Conservation (phyloP, 2,329 filamentous ascomycete species). For the Lasiodiplodia hormozganensis region DNA sequence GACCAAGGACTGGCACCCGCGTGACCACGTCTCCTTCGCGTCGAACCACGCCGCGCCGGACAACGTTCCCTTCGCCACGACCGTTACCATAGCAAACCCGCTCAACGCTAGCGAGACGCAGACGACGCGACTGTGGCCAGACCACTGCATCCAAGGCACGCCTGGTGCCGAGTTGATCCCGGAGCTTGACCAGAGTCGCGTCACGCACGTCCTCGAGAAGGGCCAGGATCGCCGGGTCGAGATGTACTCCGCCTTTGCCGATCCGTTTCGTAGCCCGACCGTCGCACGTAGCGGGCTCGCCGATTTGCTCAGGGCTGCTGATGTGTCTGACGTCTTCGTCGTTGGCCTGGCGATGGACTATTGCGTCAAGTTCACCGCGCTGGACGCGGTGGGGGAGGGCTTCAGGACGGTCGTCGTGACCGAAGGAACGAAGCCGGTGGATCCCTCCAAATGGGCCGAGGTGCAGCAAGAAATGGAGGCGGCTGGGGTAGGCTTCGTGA, state of each 20-base stretch:
- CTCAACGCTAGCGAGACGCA: slow-evolving; percentile 67
- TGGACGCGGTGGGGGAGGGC: slow-evolving; percentile 77
- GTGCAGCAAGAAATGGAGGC: slow-evolving; percentile 62
- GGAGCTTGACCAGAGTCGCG: slow-evolving; percentile 60
- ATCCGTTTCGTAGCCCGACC: slow-evolving; percentile 75
- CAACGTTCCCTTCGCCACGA: slow-evolving; percentile 72
- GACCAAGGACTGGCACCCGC: slow-evolving; percentile 92
- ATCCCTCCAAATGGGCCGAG: slow-evolving; percentile 64
- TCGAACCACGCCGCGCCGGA: slow-evolving; percentile 71
- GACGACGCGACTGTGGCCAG: slow-evolving; percentile 80
- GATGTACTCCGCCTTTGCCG: slow-evolving; percentile 86
- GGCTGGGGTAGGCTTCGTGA: slow-evolving; percentile 69
- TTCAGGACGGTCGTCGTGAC: slow-evolving; percentile 79
- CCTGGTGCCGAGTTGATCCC: slow-evolving; percentile 75
- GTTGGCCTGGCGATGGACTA: slow-evolving; percentile 89
- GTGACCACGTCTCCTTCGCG: slow-evolving; percentile 86
- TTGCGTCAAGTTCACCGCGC: slow-evolving; percentile 82
- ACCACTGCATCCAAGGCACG: slow-evolving; percentile 82
- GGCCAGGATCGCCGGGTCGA: slow-evolving; percentile 77
- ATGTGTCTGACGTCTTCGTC: slow-evolving; percentile 80
- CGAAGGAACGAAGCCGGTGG: slow-evolving; percentile 79
- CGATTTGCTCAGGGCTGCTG: slow-evolving; percentile 60
- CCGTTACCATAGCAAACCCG: slow-evolving; percentile 71
- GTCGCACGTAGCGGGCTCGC: slow-evolving; percentile 69
- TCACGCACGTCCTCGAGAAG: slow-evolving; percentile 73